A percentile compares a stretch with the other conserved stretches of the same genome.
phyloP scores from a whole-genome alignment of 306 rosid species.

The Quercus engelmannii region DNA sequence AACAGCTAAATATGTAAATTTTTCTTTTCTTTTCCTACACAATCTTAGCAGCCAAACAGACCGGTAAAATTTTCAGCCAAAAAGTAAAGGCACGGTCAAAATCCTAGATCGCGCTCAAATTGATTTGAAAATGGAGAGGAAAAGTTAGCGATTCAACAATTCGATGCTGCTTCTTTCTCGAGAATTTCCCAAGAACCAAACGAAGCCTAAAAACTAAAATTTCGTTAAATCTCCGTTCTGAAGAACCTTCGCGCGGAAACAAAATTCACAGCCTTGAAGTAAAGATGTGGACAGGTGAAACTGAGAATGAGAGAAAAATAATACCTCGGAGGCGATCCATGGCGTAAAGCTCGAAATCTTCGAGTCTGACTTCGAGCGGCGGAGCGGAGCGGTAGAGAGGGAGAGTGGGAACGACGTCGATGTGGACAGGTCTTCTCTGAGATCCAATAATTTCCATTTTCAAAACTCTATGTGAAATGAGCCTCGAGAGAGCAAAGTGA shows the following conservation, averaged over 20 bases:
- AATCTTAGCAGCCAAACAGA: not conserved
- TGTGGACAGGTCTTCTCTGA: conserved; percentile 31
- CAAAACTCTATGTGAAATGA: not conserved
- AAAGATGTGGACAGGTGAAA: not conserved
- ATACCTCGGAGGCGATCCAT: conserved; percentile 91
- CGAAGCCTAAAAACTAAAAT: not conserved
- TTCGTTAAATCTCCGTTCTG: not conserved
- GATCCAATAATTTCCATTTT: conserved; percentile 57
- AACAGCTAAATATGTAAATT: no score
- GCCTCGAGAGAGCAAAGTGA: not conserved
- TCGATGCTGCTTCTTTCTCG: not conserved
- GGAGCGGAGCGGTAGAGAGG: conserved; percentile 88
- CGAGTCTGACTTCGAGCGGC: conserved; percentile 73
- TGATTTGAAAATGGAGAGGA: not conserved
- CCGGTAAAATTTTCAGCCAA: not conserved
- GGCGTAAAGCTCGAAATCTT: conserved; percentile 88
- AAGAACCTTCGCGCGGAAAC: not conserved
- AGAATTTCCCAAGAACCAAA: not conserved
- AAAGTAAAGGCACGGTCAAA: not conserved
- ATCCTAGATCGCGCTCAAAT: not conserved
- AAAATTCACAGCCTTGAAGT: not conserved
- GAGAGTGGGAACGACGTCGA: conserved; percentile 34
- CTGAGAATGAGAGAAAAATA: not conserved
- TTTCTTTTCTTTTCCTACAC: not conserved
- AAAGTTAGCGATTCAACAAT: not conserved